A percentile compares a stretch with the other conserved stretches of the same genome.
phyloP scores from a whole-genome alignment of 2,329 filamentous ascomycete genomes.

The Epichloe scottii region DNA sequence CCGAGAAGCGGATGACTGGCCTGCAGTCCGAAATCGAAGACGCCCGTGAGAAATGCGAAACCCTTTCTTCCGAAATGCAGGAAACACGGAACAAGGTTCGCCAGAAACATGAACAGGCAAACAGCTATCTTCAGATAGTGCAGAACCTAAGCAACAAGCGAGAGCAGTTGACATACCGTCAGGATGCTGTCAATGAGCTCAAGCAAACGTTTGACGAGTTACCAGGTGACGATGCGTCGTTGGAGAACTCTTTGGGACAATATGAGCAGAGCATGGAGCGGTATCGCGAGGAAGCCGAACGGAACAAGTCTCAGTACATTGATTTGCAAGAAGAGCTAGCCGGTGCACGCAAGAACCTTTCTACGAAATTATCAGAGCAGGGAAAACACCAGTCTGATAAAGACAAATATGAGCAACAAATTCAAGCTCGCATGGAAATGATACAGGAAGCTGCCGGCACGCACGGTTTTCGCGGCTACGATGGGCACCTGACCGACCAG shows the following conservation, averaged over 20 bases:
- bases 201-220: slow-evolving; percentile 64
- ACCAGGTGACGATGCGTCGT: slow-evolving; percentile 62
- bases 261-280: slow-evolving; percentile 64
- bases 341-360: slow-evolving; percentile 32
- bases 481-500: slow-evolving; percentile 61
- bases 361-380: slow-evolving; percentile 46
- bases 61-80: slow-evolving; percentile 47
- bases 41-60: slow-evolving; percentile 44
- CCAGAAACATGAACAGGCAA: slow-evolving; percentile 60
- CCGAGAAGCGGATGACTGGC: slow-evolving; percentile 50
- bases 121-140: slow-evolving; percentile 61
- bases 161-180: slow-evolving; percentile 57
- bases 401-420: slow-evolving; percentile 71
- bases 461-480: slow-evolving; percentile 75
- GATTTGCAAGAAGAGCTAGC: slow-evolving; percentile 44
- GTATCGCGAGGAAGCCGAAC: slow-evolving; percentile 50
- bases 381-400: slow-evolving; percentile 79
- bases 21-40: slow-evolving; percentile 55
- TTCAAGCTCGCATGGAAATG: slow-evolving; percentile 57
- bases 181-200: slow-evolving; percentile 58
- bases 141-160: slow-evolving; percentile 65
- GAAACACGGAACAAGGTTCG: slow-evolving; percentile 44
- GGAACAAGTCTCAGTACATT: slow-evolving; percentile 50
- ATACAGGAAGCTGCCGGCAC: slow-evolving; percentile 65
- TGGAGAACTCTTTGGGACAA: slow-evolving; percentile 59